Conservation (phyloP, 306 rosid genomes). For the Alnus glutinosa region DNA sequence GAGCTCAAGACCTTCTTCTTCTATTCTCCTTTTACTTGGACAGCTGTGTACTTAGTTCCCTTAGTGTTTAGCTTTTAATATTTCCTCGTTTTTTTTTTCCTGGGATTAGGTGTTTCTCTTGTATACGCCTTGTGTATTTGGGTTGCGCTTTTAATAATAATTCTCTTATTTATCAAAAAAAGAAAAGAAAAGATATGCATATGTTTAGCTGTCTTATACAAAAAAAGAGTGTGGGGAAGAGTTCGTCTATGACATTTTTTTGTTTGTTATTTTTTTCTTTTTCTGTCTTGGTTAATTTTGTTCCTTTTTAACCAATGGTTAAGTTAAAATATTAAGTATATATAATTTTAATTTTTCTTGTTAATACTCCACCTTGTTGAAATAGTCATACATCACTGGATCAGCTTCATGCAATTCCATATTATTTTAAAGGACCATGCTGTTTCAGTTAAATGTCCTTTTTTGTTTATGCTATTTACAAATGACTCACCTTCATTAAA, state of each 20-base stretch:
- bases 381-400: neutral
- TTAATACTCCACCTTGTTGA: neutral
- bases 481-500: slow-evolving; percentile 14
- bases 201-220: neutral
- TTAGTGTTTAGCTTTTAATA: no score
- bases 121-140: no score
- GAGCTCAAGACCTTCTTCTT: no score
- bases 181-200: neutral
- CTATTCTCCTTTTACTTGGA: no score
- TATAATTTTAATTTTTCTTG: neutral
- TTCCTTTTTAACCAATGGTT: neutral
- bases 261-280: neutral
- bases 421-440: neutral
- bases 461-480: slow-evolving; percentile 21
- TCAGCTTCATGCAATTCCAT: neutral
- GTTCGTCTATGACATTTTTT: neutral
- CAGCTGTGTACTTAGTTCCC: no score
- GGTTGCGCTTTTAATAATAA: no score
- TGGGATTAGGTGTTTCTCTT: no score
- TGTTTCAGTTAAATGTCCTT: neutral
- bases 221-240: no score
- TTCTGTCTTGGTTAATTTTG: neutral
- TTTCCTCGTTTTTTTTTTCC: no score
- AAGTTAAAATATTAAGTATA: neutral
- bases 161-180: no score